Evolutionary conservation across 1,284 basidiomycete genomes (phyloP).

Genomic region (Cutaneotrichosporon dermatis): DNA sequence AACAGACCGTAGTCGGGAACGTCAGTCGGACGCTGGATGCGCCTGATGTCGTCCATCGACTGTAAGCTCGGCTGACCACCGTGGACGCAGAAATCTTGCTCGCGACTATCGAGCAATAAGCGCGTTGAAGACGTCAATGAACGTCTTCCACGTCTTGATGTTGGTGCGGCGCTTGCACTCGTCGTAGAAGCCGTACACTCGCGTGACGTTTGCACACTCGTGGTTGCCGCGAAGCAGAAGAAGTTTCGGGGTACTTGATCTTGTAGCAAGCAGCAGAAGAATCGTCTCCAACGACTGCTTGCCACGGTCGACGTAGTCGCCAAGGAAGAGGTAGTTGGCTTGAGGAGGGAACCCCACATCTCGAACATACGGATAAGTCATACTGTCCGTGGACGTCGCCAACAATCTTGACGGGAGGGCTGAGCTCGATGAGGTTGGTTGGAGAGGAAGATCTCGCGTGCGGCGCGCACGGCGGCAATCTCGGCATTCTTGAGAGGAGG

Average conservation of each 20-base stretch:
- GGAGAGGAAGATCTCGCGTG: conserved; percentile 94
- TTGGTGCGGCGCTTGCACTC: conserved; percentile 99
- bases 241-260: conserved; percentile 99
- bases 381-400: conserved; percentile 99
- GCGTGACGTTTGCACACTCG: conserved; percentile 97
- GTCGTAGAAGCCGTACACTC: conserved; percentile 99
- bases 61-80: conserved; percentile 93
- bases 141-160: conserved; percentile 99
- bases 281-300: conserved; percentile 99
- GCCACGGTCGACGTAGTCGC: conserved; percentile 97
- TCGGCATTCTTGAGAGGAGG: conserved; percentile 95
- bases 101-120: conserved; percentile 98
- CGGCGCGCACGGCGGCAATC: conserved; percentile 90
- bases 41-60: conserved; percentile 98
- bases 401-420: conserved; percentile 98
- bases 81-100: conserved; percentile 99
- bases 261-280: conserved; percentile 96
- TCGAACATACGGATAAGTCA: conserved; percentile 97
- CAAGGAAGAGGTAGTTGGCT: conserved; percentile 97
- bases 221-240: conserved; percentile 97
- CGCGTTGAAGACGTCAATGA: conserved; percentile 99
- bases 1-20: conserved; percentile 98
- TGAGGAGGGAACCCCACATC: conserved; percentile 99
- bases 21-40: conserved; percentile 97
- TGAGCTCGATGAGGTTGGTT: conserved; percentile 98